Base-by-base conservation (phyloP, 164 flowering plant genomes). In the Magnolia sinica region DNA sequence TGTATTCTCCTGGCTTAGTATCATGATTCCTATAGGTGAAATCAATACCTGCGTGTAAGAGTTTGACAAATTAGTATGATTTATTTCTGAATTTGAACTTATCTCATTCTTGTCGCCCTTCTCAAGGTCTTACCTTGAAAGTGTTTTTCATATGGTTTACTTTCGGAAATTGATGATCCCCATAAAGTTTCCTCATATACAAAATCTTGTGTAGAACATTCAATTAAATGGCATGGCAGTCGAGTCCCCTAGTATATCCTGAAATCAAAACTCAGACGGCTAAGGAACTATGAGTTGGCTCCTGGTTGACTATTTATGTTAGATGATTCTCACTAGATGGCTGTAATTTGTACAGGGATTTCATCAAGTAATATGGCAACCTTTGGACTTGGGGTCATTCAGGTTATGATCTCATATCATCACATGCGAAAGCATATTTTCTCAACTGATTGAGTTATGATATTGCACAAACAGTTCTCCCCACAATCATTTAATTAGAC, bases 321-420 rank as follows among this genome's bases (percentile, higher is more conserved):
- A 52, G 51, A 9, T 55, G 27, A 64, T 55, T 61, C 72, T 55
- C 64, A 72, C 73, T 72, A 65, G 24, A 66, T 79, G 20, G 50
- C 59, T 79, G 59, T 31, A 50, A 80, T 51, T 73, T 80, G 70
- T 74, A 68, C 87, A 95, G 99, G 98, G 68, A 67, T 93, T 74
- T 75, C 91, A 73, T 89, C 96, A 45, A 87, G 93, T 71, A 87
- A 88, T 84, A 84, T 65, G 52, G 98, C 94, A 68, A 89, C 99
- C 20, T 77, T 82, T 80, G 96, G 89, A 67, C 72, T 96, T 61
- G 99, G 99, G 67, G 93, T 86, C 72, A 78, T 94, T 79, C 99
- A 96, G 97, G 98, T 95, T 76, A 64, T 68, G 37, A 50, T 65
- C 66, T 23, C 63, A 75, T 77, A 72, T 14, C 18, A 20, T 73